A percentile compares a stretch with the other conserved stretches of the same genome.
Evolutionary conservation across 306 rosid genomes (phyloP).

Genomic region (Fagus sylvatica): DNA sequence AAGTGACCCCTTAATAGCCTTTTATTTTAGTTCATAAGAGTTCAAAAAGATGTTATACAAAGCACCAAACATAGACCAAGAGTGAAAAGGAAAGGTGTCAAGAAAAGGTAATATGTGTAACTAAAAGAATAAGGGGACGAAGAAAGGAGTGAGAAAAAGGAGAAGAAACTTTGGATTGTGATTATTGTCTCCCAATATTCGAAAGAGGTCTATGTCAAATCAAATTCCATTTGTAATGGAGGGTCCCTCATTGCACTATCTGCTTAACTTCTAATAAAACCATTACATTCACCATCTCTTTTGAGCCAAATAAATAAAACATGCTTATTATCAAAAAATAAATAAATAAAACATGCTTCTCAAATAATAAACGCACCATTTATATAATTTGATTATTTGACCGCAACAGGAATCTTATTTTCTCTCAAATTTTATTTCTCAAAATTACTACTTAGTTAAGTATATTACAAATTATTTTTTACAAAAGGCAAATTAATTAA

Average conservation of each 20-base stretch:
- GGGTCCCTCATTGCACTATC: conserved; percentile 54
- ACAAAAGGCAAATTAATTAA: too few relatives aligned
- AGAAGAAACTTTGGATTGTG: conserved; percentile 57
- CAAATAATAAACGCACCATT: too few relatives aligned
- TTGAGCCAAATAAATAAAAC: too few relatives aligned
- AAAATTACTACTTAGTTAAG: neutral
- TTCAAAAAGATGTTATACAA: conserved; percentile 31
- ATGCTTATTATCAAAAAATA: too few relatives aligned
- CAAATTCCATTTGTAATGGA: conserved; percentile 41
- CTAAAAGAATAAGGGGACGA: conserved; percentile 41
- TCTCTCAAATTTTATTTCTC: too few relatives aligned
- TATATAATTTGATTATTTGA: too few relatives aligned
- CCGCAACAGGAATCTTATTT: too few relatives aligned
- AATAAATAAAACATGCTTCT: too few relatives aligned
- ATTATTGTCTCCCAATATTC: conserved; percentile 83
- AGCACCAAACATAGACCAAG: conserved; percentile 29
- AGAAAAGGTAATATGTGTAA: conserved; percentile 48
- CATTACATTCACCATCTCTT: neutral
- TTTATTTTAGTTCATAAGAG: conserved; percentile 3
- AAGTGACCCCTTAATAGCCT: conserved; percentile 4
- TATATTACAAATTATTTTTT: neutral
- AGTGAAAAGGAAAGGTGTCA: conserved; percentile 58
- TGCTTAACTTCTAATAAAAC: conserved; percentile 23
- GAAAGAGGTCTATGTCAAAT: conserved; percentile 69
- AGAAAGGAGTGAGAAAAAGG: conserved; percentile 43